Evolutionary conservation across 2,329 filamentous ascomycete genomes (phyloP), one percentile per base, ranked within the genome.

Genomic region (Aureobasidium sp.): DNA sequence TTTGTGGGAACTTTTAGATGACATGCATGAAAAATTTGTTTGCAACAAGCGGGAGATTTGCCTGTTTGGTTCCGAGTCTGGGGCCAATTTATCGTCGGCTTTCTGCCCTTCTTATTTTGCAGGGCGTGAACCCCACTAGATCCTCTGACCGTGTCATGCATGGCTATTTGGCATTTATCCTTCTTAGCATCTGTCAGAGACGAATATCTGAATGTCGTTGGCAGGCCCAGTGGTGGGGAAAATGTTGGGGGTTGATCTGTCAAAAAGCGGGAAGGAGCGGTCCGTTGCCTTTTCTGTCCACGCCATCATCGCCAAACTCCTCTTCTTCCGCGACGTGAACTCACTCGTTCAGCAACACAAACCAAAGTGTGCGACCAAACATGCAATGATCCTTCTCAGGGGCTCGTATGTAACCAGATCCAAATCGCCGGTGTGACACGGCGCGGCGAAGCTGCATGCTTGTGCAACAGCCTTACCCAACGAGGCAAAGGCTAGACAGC

Each of bases 391-490:
- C 41, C 53, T 57, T 57, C 41, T 57, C 53, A 57, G 53, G 53
- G 52, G 53, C 10, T 45, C 30, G 34, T 42, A 42, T 57, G 53
- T 41, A 45, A 41, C 53, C 29, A 45, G 36, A 54, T 25, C 53
- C 53, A 11, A 48, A 48, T 58, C 54, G 42, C 21, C 54, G 54
- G 42, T 36, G 54, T 58, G 54, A 48, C 42, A 58, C 54, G 54
- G 54, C 42, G 53, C 39, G 39, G 54, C 39, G 54, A 58, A 58
- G 27, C 32, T 58, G 54, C 54, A 58, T 58, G 54, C 39, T 44
- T 58, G 54, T 58, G 42, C 54, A 58, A 58, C 54, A 57, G 37
- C 54, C 42, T 58, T 58, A 58, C 54, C 54, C 21, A 58, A 42
- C 37, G 32, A 21, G 54, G 54, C 42, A 47, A 58, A 37, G 54